Base-by-base conservation (phyloP, 2,329 filamentous ascomycete genomes). In the Passalora sequoiae region DNA sequence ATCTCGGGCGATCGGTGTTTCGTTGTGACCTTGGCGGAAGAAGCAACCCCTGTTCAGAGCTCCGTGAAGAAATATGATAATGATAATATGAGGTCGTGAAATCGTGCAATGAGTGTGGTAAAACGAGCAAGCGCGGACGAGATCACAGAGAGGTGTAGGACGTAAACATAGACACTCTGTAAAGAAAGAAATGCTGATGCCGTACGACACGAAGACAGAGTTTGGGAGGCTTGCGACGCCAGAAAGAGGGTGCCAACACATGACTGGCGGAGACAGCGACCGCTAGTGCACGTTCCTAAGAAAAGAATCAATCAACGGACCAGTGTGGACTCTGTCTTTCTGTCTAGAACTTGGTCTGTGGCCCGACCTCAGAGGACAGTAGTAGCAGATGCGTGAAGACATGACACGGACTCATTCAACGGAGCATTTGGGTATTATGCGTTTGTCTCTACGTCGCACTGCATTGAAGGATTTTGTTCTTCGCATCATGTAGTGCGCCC, bases 191-290 rank as follows among this genome's bases (percentile, higher is more conserved):
- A 43, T 33, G 38, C 41, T 51, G 44, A 30, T 36, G 46, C 40
- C 29, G 20, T 30, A 38, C 28, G 44, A 40, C 45, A 47, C 43
- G 30, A 41, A 33, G 20, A 13, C 20, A 35, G 37, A 27, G 43
- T 37, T 31, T 27, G 27, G 20, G 16, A 10, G 36, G 29, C 35
- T 37, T 44, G 40, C 31, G 38, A 30, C 19, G 33, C 20, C 25
- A 33, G 24, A 36, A 43, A 43, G 43, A 43, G 28, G 39, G 35
- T 39, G 30, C 37, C 12, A 16, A n/a, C 12, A 13, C 25, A 10
- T 49, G 43, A 53, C 51, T 51, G 50, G 50, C 25, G 24, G 38
- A 37, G n/a, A 45, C 45, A 40, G 44, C 33, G 40, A 24, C 44
- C 43, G 16, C 37, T 43, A 41, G 42, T 29, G 35, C 35, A 27